A percentile compares a stretch with the other conserved stretches of the same genome.
These are phyloP conservation scores for Stemphylium lycopersici DNA, from an alignment of 2,329 filamentous ascomycete species.

Conservation along the genomic window DNA sequence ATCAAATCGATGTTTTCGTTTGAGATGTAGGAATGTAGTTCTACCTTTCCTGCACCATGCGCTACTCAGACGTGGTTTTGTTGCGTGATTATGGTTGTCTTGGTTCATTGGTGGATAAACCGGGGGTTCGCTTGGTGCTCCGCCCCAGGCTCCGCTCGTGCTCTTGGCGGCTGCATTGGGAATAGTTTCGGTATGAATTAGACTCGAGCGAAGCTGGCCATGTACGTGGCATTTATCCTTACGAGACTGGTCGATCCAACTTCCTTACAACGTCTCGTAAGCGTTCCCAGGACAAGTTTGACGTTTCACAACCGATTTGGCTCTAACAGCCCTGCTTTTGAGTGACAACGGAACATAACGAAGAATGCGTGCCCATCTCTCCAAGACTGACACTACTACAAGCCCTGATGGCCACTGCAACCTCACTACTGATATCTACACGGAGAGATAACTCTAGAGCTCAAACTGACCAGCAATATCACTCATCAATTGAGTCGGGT, in stretches of 20 bases:
- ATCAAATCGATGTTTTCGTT: not conserved
- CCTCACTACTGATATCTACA: too few species aligned
- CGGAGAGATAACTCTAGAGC: too few species aligned
- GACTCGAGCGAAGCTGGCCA: constrained; percentile 1
- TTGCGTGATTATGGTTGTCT: not conserved
- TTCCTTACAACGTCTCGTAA: too few species aligned
- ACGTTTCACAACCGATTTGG: too few species aligned
- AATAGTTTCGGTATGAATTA: constrained; percentile 10
- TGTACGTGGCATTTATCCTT: not conserved
- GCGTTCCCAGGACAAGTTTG: too few species aligned
- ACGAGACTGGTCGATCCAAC: not conserved
- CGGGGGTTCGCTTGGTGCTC: constrained; percentile 1
- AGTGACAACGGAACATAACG: too few species aligned
- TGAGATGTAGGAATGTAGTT: not conserved
- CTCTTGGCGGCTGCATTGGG: constrained; percentile 7
- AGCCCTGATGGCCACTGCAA: too few species aligned
- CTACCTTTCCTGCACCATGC: not conserved
- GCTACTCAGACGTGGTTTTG: constrained; percentile 7
- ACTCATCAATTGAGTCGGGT: too few species aligned
- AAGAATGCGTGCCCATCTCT: too few species aligned
- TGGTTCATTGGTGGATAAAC: constrained; percentile 20
- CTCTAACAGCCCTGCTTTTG: too few species aligned
- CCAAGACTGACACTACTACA: too few species aligned
- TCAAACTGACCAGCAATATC: too few species aligned
- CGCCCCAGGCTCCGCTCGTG: constrained; percentile 13